Base-by-base conservation (phyloP, 768 basidiomycete genomes). In the Phanerochaete sordida region DNA sequence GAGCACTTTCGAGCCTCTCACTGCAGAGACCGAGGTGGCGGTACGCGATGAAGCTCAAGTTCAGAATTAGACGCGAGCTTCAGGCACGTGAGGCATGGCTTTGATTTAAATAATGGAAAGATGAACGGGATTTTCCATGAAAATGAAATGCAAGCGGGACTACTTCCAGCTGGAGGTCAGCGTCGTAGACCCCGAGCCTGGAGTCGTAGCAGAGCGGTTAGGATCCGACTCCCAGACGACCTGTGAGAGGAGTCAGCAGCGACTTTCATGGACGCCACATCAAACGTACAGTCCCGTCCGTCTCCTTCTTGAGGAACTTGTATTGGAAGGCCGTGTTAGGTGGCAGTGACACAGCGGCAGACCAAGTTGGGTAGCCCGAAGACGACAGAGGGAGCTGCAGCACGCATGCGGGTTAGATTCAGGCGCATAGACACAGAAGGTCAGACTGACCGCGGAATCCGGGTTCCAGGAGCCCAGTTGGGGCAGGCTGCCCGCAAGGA, bases 161-260 rank as follows among this genome's bases (percentile, higher is more conserved):
- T 61, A 84, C 47, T 76, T 74, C 82, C 83, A 84, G 7, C 75
- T 74, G 1, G 77, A 72, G 13, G 68, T 71, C 27, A 82, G 56
- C 1, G 74, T 77, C 62, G 78, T 75, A 8, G 77, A 69, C 1
- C 76, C 79, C 3, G 77, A 77, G 0, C 73, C 48, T 24, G 68
- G 74, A 3, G 78, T 75, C 11, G 77, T 83, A 1, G 72, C 76
- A 45, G 76, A 73, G 39, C 84, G 75, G 63, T 86, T 84, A 1
- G 85, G 84, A 63, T 85, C 83, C 0, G 81, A 82, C 66, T 87
- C 86, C 84, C 84, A 86, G 9, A 76, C 73, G 49, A 87, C 68
- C 83, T 82, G 54, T 24, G 43, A 24, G 35, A 12, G 35, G 4
- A 39, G 0, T 49, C 24, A 43, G 43, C n/a, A n/a, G n/a, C n/a